These are phyloP conservation scores for Sphaerobolus stellatus DNA, from an alignment of 1,284 basidiomycete species.

Conservation along the genomic window DNA sequence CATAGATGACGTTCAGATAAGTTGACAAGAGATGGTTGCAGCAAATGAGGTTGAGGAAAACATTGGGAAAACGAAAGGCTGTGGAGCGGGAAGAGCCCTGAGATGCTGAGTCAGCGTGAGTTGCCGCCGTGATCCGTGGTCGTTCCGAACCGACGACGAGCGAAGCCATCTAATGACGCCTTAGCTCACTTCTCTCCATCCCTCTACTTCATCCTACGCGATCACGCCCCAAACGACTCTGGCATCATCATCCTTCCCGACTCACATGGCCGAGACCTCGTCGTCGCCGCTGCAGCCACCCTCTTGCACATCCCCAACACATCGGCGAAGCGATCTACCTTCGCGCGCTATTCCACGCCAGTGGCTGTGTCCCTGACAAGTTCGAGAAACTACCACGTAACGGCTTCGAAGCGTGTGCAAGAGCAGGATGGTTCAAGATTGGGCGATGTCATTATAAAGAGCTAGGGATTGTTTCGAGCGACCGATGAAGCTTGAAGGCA, in stretches of 20 bases:
- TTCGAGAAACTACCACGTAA: constrained; percentile 77
- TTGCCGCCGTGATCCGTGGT: too few relatives aligned
- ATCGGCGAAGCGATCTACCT: constrained; percentile 72
- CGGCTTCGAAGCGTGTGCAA: constrained; percentile 81
- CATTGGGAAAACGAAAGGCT: too few relatives aligned
- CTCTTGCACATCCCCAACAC: constrained; percentile 53
- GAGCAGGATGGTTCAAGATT: constrained; percentile 69
- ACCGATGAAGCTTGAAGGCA: constrained; percentile 66
- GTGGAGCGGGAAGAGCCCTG: too few relatives aligned
- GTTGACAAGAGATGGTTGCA: too few relatives aligned
- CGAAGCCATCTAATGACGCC: constrained; percentile 27
- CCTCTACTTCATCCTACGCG: constrained; percentile 72
- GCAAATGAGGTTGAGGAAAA: too few relatives aligned
- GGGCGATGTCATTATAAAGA: constrained; percentile 63
- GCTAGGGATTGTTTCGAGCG: constrained; percentile 84
- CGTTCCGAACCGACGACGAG: too few relatives aligned
- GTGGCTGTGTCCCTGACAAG: constrained; percentile 64
- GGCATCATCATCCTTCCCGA: constrained; percentile 48
- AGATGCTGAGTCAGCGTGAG: too few relatives aligned
- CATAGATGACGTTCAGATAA: too few relatives aligned
- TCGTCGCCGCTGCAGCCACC: constrained; percentile 52
- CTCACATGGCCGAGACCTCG: constrained; percentile 58
- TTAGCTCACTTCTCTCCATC: constrained; percentile 12
- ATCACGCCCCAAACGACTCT: constrained; percentile 37
- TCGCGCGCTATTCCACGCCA: constrained; percentile 68